Evolutionary conservation across 2,329 filamentous ascomycete species (phyloP).

Genomic region (Zarea fungicola): DNA sequence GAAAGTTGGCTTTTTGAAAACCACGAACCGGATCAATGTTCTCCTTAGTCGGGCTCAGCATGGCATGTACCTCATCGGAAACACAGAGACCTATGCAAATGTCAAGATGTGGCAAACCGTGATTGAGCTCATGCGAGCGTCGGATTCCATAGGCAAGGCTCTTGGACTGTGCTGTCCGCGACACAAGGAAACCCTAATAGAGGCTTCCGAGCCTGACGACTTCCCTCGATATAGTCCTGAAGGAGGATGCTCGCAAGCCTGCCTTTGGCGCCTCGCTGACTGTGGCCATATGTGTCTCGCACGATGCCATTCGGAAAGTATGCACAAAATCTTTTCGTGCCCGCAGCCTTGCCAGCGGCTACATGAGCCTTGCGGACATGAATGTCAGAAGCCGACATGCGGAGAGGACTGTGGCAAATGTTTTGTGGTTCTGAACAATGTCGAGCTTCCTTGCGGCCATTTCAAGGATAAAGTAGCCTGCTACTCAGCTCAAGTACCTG

Average conservation of each 20-base stretch:
- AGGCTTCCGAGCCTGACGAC: conserved; percentile 47
- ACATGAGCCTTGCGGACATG: conserved; percentile 37
- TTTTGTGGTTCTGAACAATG: conserved; percentile 13
- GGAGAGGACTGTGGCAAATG: conserved; percentile 34
- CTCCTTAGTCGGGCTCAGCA: conserved; percentile 60
- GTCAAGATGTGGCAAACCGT: conserved; percentile 49
- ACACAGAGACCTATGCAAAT: conserved; percentile 48
- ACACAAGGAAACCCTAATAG: conserved; percentile 46
- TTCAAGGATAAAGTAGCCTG: conserved; percentile 11
- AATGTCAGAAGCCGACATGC: conserved; percentile 34
- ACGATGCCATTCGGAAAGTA: conserved; percentile 39
- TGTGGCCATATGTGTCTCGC: conserved; percentile 43
- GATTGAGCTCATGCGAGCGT: conserved; percentile 21
- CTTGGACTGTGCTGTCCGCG: conserved; percentile 56
- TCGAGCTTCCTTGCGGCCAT: conserved; percentile 20
- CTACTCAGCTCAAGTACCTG: neutral
- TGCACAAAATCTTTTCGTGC: conserved; percentile 42
- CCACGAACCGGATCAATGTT: conserved; percentile 64
- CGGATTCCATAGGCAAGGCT: conserved; percentile 40
- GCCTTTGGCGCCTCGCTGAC: conserved; percentile 36
- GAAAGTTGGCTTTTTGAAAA: conserved; percentile 60
- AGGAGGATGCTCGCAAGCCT: conserved; percentile 51
- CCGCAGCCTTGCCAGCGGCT: conserved; percentile 37
- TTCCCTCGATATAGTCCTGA: conserved; percentile 53
- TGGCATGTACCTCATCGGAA: conserved; percentile 66